These are phyloP conservation scores for Aspergillus tanneri DNA, from an alignment of 2,329 filamentous ascomycete genomes.

Conservation along the genomic window DNA sequence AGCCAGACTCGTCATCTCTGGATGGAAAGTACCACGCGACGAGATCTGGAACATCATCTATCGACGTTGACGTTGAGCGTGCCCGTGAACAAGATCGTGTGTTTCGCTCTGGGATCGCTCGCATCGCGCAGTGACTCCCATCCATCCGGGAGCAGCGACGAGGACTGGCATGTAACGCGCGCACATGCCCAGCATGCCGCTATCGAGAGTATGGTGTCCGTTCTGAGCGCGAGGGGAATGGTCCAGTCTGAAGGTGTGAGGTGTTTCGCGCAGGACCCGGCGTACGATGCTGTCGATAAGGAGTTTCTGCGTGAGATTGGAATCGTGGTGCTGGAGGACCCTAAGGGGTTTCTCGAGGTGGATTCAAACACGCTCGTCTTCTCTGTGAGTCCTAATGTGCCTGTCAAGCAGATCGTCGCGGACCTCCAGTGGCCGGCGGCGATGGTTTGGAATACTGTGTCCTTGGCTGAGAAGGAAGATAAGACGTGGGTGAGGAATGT, in stretches of 20 bases:
- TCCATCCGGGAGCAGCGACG: neutral
- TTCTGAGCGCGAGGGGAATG: conserved; percentile 1
- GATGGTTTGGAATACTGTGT: conserved; percentile 29
- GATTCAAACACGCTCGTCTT: conserved; percentile 42
- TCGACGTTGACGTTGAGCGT: conserved; percentile 1
- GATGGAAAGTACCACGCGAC: conserved; percentile 21
- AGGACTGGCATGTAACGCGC: conserved; percentile 8
- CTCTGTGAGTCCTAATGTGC: conserved; percentile 33
- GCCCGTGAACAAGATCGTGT: conserved; percentile 26
- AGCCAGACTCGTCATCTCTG: conserved; percentile 15
- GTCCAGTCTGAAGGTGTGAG: conserved; percentile 2
- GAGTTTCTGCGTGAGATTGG: conserved; percentile 19
- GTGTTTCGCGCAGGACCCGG: conserved; percentile 32
- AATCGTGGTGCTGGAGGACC: conserved; percentile 27
- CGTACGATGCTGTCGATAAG: conserved; percentile 22
- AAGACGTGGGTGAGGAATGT: conserved; percentile 16
- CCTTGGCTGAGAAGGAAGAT: conserved; percentile 3
- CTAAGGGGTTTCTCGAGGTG: conserved; percentile 38
- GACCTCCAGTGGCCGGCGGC: conserved; percentile 38
- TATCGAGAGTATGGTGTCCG: conserved; percentile 22
- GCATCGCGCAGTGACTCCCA: neutral
- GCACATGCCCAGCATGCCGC: conserved; percentile 27
- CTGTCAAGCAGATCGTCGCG: conserved; percentile 41
- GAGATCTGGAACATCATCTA: conserved; percentile 15
- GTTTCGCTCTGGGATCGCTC: conserved; percentile 24